Base-by-base conservation (phyloP, 1,139 yeast genomes). In the Blastobotrys malaysiensis region DNA sequence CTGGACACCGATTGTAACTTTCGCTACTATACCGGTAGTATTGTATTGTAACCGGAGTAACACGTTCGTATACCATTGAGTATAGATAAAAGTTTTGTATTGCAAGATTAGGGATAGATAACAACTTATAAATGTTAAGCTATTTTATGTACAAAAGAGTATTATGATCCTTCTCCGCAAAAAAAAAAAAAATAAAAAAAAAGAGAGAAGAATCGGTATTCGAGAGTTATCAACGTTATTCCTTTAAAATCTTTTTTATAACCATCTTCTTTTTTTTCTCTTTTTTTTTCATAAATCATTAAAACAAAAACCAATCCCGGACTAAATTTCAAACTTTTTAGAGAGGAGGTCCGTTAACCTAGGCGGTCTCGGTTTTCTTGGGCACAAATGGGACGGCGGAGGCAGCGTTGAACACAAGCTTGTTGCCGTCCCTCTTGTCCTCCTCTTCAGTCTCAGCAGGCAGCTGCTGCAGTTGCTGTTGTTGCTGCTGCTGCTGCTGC, bases 351-450 rank as follows among this genome's bases (percentile, higher is more conserved):
- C 3, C n/a, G 6, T 14, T 3, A 6, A 39, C 16, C 45, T 52
- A 36, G 19, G 49, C 49, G 44, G 50, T 49, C 44, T 46, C 48
- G 26, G 48, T 50, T 16, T 44, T 51, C 53, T 65, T 68, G 45
- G 75, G 74, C 19, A 70, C 66, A 60, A 71, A 71, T 5, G 75
- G 74, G 26, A 65, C 69, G 1, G 74, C 74, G 24, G 63, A 65
- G 48, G 73, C 73, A 45, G 72, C 70, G 56, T 70, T 69, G 60
- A 70, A 71, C 45, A 60, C 61, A 19, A 63, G 55, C 58, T 68
- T 68, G 36, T 67, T 62, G 20, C 62, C 64, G 21, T 62, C 65
- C 14, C 58, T 60, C 9, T 55, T 56, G 31, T 52, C 65, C 26
- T 51, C 43, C 14, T 6, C 52, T n/a, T 36, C 45, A 6, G 19